These are phyloP conservation scores for Pichia terricola DNA, from an alignment of 1,139 yeast species.

Conservation along the genomic window DNA sequence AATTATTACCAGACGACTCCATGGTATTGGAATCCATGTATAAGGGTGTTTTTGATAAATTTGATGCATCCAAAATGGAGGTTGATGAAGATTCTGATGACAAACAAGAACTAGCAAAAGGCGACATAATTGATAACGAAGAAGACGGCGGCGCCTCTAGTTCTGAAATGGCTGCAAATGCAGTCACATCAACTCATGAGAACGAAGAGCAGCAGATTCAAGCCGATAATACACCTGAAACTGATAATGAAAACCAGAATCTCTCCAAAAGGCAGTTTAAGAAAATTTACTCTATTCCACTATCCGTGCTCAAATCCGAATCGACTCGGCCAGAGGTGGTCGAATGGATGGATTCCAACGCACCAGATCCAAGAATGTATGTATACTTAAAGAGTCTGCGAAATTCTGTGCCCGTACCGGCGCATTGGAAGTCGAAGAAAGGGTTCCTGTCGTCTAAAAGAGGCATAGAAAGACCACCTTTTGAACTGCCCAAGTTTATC, in stretches of 20 bases:
- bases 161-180: too few species aligned
- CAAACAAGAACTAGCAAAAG: constrained; percentile 21
- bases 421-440: constrained; percentile 74
- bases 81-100: background rate
- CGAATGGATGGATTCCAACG: constrained; percentile 83
- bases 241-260: background rate
- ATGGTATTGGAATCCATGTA: constrained; percentile 34
- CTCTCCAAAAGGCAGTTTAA: constrained; percentile 35
- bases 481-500: constrained; percentile 70
- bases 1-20: background rate
- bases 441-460: constrained; percentile 69
- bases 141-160: constrained; percentile 8
- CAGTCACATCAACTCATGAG: too few species aligned
- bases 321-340: constrained; percentile 61
- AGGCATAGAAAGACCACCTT: constrained; percentile 65
- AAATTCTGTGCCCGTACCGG: constrained; percentile 70
- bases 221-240: background rate
- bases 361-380: constrained; percentile 64
- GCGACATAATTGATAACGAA: constrained; percentile 22
- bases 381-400: constrained; percentile 56
- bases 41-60: constrained; percentile 34
- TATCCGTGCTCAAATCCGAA: constrained; percentile 57
- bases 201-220: too few species aligned
- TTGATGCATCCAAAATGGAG: constrained; percentile 19
- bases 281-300: constrained; percentile 47